phyloP scores from a whole-genome alignment of 495 filamentous ascomycete genomes.

The Penicillium steckii region DNA sequence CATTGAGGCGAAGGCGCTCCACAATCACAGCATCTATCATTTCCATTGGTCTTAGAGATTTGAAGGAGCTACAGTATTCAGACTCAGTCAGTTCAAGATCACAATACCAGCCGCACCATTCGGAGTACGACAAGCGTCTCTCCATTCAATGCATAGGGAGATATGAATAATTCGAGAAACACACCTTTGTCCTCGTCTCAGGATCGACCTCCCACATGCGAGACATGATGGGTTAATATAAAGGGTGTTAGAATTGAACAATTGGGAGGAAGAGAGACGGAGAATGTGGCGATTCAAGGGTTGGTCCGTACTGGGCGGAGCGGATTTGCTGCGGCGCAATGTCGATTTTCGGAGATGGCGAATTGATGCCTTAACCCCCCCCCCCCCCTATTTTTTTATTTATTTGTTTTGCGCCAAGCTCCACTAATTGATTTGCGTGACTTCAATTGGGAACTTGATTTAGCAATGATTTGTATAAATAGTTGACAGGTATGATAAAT shows the following conservation, averaged over 20 bases:
- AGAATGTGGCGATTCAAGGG: not conserved
- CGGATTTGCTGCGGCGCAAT: conserved; percentile 3
- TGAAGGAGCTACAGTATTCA: conserved; percentile 88
- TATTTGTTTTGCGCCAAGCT: no score
- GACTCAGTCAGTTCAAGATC: no score
- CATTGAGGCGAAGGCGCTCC: conserved; percentile 94
- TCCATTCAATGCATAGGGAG: not conserved
- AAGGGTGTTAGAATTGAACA: not conserved
- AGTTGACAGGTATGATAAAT: no score
- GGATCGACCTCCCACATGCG: conserved; percentile 98
- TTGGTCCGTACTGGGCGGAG: conserved; percentile 1
- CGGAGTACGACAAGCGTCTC: no score
- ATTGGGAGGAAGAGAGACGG: conserved; percentile 3
- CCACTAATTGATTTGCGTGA: no score
- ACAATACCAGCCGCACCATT: no score
- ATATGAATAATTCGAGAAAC: conserved; percentile 2
- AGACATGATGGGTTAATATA: conserved; percentile 38
- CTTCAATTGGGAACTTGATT: no score
- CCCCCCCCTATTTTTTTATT: no score
- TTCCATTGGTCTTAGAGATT: conserved; percentile 83
- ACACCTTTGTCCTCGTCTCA: conserved; percentile 88
- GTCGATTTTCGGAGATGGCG: conserved; percentile 4
- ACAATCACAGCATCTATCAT: conserved; percentile 91
- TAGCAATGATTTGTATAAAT: no score
- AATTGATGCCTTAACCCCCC: conserved; percentile 14